Base-by-base conservation (phyloP, 2,329 filamentous ascomycete genomes). In the Magnaporthiopsis incrustans region DNA sequence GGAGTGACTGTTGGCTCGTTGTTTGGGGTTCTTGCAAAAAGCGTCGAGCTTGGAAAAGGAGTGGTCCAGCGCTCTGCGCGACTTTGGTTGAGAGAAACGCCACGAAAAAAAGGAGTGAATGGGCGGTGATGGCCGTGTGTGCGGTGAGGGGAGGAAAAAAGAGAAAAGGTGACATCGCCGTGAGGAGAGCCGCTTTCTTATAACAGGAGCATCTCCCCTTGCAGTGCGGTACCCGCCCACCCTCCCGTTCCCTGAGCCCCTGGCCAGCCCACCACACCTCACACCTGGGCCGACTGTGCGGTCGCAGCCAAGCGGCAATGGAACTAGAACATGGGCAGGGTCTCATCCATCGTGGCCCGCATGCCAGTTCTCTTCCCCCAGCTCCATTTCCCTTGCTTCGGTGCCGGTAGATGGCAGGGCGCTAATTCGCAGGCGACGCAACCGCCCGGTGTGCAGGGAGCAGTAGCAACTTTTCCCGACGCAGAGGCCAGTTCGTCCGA, bases 41-140 rank as follows among this genome's bases (percentile, higher is more conserved):
- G 61, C 61, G 32, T 63, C 61, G 61, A 59, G 53, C 61, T 59
- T 58, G 61, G 53, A 63, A 63, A 63, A 59, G 15, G 56, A 59
- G 56, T 57, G 33, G 18, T 58, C 50, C 53, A 22, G 61, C 61
- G 61, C 61, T 58, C 61, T 63, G 56, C 53, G 61, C 61, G 61
- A 33, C 35, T 53, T 44, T 6, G 6, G 50, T 50, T 61, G 53
- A 57, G 25, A 50, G 53, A 62, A 57, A 57, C 32, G 32, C 38
- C 18, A 33, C 44, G 27, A 63, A 32, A 59, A 63, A 63, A 63
- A 63, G 61, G 61, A 63, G 53, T 63, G 61, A 44, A 63, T 50
- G 27, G 53, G 61, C 53, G 50, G 60, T 61, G 35, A 44, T 30
- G 60, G 60, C 60, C 60, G 60, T 61, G 60, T 12, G 38, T 35